These are phyloP conservation scores for Daedalea quercina DNA, from an alignment of 768 basidiomycete genomes.

Conservation along the genomic window DNA sequence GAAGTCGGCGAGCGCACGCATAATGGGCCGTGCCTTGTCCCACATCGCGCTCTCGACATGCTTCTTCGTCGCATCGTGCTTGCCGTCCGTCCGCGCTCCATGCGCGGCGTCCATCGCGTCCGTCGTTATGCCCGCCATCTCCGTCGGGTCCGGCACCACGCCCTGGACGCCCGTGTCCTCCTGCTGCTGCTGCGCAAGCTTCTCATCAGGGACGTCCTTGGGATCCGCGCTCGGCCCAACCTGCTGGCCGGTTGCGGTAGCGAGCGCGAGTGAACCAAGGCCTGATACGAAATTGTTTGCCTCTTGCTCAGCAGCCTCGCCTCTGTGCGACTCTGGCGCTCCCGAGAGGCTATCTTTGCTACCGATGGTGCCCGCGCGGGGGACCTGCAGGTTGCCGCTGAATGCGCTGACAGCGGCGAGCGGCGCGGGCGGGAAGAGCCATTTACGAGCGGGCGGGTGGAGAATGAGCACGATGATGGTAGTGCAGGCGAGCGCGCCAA, in stretches of 20 bases:
- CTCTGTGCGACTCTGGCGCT: slow-evolving; percentile 28
- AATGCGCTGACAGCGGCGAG: slow-evolving; percentile 24
- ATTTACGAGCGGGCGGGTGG: slow-evolving; percentile 25
- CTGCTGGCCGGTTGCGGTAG: slow-evolving; percentile 22
- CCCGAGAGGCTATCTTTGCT: slow-evolving; percentile 27
- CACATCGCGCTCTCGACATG: slow-evolving; percentile 26
- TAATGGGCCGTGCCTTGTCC: slow-evolving; percentile 28
- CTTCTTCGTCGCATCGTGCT: slow-evolving; percentile 21
- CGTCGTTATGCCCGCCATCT: slow-evolving; percentile 19
- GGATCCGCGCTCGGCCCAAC: slow-evolving; percentile 16
- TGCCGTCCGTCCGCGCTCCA: slow-evolving; percentile 14
- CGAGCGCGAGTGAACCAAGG: slow-evolving; percentile 25
- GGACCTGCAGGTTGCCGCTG: slow-evolving; percentile 28
- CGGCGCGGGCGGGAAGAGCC: slow-evolving; percentile 31
- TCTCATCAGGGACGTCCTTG: slow-evolving; percentile 12
- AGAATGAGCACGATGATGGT: slow-evolving; percentile 30
- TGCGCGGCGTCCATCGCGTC: slow-evolving; percentile 23
- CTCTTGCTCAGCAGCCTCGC: slow-evolving; percentile 34
- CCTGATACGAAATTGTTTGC: slow-evolving; percentile 28
- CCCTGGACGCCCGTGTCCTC: slow-evolving; percentile 10
- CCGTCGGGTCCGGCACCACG: slow-evolving; percentile 23
- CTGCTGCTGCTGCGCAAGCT: slow-evolving; percentile 13
- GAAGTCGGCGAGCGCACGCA: slow-evolving; percentile 27
- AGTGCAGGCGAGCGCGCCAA: slow-evolving; percentile 27
- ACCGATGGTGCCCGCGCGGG: slow-evolving; percentile 26